Conservation (phyloP, 1,284 basidiomycete genomes). For the Pisolithus thermaeus region DNA sequence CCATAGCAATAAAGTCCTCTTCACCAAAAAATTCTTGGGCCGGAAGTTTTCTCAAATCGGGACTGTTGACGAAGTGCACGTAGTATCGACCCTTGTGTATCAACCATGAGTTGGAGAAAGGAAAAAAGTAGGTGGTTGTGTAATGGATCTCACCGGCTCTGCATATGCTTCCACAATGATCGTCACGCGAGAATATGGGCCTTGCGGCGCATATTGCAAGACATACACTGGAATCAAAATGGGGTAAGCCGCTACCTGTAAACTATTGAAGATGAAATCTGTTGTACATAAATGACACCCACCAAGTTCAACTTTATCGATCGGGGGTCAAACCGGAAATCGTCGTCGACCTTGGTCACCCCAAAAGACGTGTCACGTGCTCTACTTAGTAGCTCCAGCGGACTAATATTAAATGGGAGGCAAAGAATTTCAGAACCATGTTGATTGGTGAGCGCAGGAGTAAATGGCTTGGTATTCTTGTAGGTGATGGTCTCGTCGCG, state of each 20-base stretch:
- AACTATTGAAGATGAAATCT: slow-evolving; percentile 5
- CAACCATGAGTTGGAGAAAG: neutral
- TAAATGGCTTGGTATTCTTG: slow-evolving; percentile 27
- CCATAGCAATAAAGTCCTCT: slow-evolving; percentile 25
- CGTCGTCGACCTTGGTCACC: slow-evolving; percentile 22
- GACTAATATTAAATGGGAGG: slow-evolving; percentile 30
- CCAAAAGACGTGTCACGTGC: slow-evolving; percentile 17
- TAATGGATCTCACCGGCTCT: slow-evolving; percentile 21
- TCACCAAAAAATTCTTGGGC: slow-evolving; percentile 23
- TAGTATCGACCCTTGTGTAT: slow-evolving; percentile 23
- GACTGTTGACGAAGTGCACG: slow-evolving; percentile 21
- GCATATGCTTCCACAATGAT: slow-evolving; percentile 30
- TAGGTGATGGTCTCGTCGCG: slow-evolving; percentile 11
- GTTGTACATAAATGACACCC: slow-evolving; percentile 6
- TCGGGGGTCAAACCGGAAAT: slow-evolving; percentile 28
- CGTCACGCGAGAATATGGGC: slow-evolving; percentile 28
- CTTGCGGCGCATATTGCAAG: slow-evolving; percentile 24
- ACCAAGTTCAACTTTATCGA: slow-evolving; percentile 31
- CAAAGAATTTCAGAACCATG: slow-evolving; percentile 32
- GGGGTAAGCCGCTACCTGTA: slow-evolving; percentile 37
- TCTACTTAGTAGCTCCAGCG: slow-evolving; percentile 26
- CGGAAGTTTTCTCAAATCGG: slow-evolving; percentile 12
- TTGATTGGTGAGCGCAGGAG: slow-evolving; percentile 27
- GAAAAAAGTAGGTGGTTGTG: neutral
- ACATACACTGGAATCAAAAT: slow-evolving; percentile 39